Base-by-base conservation (phyloP, 257 asterid genomes). In the Salvia miltiorrhiza region DNA sequence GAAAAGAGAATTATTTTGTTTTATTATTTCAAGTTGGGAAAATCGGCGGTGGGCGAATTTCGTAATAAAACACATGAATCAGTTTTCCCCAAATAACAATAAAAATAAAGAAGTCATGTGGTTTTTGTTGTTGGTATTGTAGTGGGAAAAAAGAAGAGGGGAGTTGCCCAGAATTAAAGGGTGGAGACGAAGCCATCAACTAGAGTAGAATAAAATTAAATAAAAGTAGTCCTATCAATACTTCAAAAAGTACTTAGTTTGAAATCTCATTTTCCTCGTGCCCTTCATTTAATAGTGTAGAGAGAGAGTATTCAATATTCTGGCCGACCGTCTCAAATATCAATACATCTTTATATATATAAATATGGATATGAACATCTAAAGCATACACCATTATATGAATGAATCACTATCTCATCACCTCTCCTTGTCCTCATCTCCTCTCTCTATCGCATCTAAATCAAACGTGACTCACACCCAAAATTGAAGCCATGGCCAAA, bases 251-350 rank as follows among this genome's bases (percentile, higher is more conserved):
- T 32, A 57, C 44, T n/a, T 19, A 56, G 7, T 7, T 2, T 11
- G 23, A 60, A 2, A 24, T 66, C 71, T 52, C 66, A 75, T 67
- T 74, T 75, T 54, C 67, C 75, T 75, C 75, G 67, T 75, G 75
- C 28, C 55, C 26, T 44, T 41, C 33, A 14, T 67, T 52, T 19
- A 49, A 2, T 33, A 6, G 3, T 11, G 11, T 10, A 16, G 6
- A 23, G 26, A 14, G 10, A 16, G 20, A n/a, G 7, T 32, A 48
- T 43, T 65, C 68, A 73, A 73, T 49, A 41, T 55, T 17, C 55
- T 19, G 48, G 13, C 59, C 40, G 56, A 55, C 73, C 65, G 17
- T 7, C n/a, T n/a, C n/a, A n/a, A n/a, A n/a, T n/a, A 50, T 30
- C 54, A 20, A 37, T 9, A 7, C 0, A 1, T 9, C 5, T 30